Base-by-base conservation (phyloP, 768 basidiomycete species). In the Mycena floridula region DNA sequence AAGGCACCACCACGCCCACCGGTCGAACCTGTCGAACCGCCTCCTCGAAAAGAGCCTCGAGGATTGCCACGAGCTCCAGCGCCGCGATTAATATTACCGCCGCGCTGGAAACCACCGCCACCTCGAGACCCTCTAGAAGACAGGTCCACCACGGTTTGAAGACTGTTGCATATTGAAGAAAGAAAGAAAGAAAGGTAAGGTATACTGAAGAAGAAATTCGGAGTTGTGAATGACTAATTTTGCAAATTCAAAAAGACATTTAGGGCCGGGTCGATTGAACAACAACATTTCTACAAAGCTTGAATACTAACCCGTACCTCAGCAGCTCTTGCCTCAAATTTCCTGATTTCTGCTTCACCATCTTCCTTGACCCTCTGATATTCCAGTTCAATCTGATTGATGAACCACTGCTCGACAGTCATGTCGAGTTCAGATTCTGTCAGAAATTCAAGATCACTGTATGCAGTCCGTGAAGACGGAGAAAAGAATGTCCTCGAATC, bases 381-480 rank as follows among this genome's bases (percentile, higher is more conserved):
- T 53, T 76, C 57, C 42, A 60, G 42, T 43, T 58, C 57, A 28
- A 77, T 73, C 57, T 79, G 77, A 24, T 62, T 59, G 45, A 68
- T 62, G 45, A 80, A 70, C 63, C 75, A 73, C 49, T 81, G 63
- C 48, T 81, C 79, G 28, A 81, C 54, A 0, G 77, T 73, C 73
- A 81, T 68, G 3, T 49, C 43, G 38, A 68, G 62, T 50, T 81
- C 75, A 23, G 64, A 64, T 40, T 69, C 71, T 6, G 62, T 65
- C 25, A 74, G 58, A 5, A 11, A 11, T 13, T 15, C 26, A 25
- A 44, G 43, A 25, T 37, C 38, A 15, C 12, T n/a, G 32, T 40
- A 37, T 20, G 35, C 37, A 39, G n/a, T 22, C 5, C 13, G 18
- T 20, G 38, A 39, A 24, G 23, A 22, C 38, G 38, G 38, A 13